phyloP scores from a whole-genome alignment of 768 basidiomycete genomes.

The Tulasnella sp. region DNA sequence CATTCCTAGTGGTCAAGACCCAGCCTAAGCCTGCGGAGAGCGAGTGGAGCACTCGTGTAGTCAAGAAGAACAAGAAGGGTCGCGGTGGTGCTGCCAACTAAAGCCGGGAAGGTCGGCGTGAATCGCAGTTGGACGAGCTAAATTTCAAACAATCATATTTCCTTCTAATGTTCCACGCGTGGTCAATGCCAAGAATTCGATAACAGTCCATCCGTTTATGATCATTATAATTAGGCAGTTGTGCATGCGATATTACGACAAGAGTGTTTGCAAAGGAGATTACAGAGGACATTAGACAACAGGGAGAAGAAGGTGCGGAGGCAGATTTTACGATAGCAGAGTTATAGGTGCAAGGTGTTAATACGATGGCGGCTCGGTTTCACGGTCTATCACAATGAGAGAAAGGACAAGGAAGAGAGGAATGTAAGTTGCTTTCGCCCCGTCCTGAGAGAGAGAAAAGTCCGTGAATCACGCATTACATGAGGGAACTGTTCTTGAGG shows the following conservation, averaged over 20 bases:
- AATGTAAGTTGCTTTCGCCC: too few species aligned
- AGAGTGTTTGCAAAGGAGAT: background rate
- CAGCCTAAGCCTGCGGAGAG: constrained; percentile 57
- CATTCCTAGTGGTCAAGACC: constrained; percentile 61
- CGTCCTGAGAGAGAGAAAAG: background rate
- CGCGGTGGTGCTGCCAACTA: constrained; percentile 27
- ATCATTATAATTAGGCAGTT: background rate
- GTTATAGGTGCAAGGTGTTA: background rate
- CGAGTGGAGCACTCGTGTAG: constrained; percentile 88
- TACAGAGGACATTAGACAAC: background rate
- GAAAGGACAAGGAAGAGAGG: background rate
- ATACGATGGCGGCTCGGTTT: background rate
- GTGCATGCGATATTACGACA: background rate
- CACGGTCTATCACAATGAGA: background rate
- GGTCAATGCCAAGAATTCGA: background rate
- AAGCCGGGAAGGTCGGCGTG: background rate
- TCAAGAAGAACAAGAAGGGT: constrained; percentile 88
- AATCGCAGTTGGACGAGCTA: background rate
- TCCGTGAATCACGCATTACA: background rate
- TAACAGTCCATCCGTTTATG: background rate
- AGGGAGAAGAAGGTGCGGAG: background rate
- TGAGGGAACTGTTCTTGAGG: constrained; percentile 5
- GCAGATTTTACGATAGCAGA: background rate
- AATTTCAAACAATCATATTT: background rate
- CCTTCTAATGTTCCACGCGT: background rate